Conservation (phyloP, 371 early-diverging fungal species). For the Rhizopus stolonifer region DNA sequence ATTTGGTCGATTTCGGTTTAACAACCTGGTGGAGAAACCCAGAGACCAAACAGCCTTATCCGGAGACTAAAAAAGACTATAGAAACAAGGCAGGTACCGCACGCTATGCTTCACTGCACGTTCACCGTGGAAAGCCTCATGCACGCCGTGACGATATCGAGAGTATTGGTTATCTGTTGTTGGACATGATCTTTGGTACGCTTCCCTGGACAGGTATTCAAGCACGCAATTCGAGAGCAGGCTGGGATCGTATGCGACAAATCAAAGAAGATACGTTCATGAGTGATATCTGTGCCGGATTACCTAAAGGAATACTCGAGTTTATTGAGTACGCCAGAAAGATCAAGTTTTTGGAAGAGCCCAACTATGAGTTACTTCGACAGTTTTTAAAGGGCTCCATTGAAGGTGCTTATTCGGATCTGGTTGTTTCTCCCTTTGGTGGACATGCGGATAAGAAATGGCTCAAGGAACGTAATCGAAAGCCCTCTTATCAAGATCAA, state of each 20-base stretch:
- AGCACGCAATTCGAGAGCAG: slow-evolving; percentile 55
- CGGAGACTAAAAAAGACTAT: slow-evolving; percentile 40
- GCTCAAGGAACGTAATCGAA: slow-evolving; percentile 13
- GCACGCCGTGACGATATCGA: slow-evolving; percentile 65
- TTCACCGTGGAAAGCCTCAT: slow-evolving; percentile 59
- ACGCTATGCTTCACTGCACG: slow-evolving; percentile 62
- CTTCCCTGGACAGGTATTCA: slow-evolving; percentile 67
- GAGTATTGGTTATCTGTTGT: slow-evolving; percentile 56
- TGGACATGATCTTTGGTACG: slow-evolving; percentile 56
- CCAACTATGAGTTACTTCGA: slow-evolving; percentile 79
- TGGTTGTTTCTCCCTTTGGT: slow-evolving; percentile 29
- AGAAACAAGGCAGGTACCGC: slow-evolving; percentile 64
- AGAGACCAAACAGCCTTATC: slow-evolving; percentile 40
- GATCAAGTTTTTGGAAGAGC: slow-evolving; percentile 86
- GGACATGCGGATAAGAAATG: slow-evolving; percentile 22
- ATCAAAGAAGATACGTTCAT: slow-evolving; percentile 55
- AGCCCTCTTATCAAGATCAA: slow-evolving; percentile 9
- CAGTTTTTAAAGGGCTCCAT: slow-evolving; percentile 39
- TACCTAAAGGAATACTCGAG: slow-evolving; percentile 57
- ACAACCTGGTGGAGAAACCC: slow-evolving; percentile 52
- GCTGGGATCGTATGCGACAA: slow-evolving; percentile 64
- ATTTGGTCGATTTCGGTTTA: slow-evolving; percentile 61
- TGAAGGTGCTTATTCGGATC: slow-evolving; percentile 23
- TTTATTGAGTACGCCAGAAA: slow-evolving; percentile 74
- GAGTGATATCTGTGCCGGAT: slow-evolving; percentile 55